phyloP scores from a whole-genome alignment of 108 stramenopile species.

The Cylindrotheca closterium region DNA sequence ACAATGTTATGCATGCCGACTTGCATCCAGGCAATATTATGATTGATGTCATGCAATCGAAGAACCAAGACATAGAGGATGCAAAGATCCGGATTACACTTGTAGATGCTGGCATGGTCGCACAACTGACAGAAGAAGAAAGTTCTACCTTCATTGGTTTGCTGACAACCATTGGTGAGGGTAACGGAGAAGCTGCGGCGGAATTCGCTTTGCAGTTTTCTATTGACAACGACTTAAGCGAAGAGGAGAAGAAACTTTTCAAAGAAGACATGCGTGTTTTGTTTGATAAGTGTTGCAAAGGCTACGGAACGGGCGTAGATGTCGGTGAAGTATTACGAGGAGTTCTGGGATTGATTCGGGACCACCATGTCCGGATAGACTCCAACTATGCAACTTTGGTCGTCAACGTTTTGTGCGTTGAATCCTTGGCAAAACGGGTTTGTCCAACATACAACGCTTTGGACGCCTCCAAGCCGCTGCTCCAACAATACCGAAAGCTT shows the following conservation, averaged over 20 bases:
- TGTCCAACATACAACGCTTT: constrained; percentile 80
- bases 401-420: constrained; percentile 78
- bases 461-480: constrained; percentile 68
- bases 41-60: constrained; percentile 7
- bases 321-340: constrained; percentile 76
- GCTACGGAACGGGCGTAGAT: constrained; percentile 76
- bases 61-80: background rate
- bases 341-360: constrained; percentile 56
- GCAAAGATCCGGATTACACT: constrained; percentile 39
- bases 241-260: constrained; percentile 43
- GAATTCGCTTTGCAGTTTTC: constrained; percentile 63
- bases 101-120: constrained; percentile 92
- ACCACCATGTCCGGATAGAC: constrained; percentile 69
- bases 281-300: constrained; percentile 58
- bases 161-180: constrained; percentile 64
- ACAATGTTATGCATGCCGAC: constrained; percentile 86
- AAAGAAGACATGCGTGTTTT: constrained; percentile 52
- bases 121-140: constrained; percentile 65
- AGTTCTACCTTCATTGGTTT: constrained; percentile 71
- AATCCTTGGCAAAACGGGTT: constrained; percentile 60
- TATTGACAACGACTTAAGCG: constrained; percentile 30
- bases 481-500: constrained; percentile 42
- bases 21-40: constrained; percentile 63
- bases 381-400: constrained; percentile 87
- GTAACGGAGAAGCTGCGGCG: constrained; percentile 66